These are phyloP conservation scores for Quillaja saponaria DNA, from an alignment of 306 rosid genomes.

Conservation along the genomic window DNA sequence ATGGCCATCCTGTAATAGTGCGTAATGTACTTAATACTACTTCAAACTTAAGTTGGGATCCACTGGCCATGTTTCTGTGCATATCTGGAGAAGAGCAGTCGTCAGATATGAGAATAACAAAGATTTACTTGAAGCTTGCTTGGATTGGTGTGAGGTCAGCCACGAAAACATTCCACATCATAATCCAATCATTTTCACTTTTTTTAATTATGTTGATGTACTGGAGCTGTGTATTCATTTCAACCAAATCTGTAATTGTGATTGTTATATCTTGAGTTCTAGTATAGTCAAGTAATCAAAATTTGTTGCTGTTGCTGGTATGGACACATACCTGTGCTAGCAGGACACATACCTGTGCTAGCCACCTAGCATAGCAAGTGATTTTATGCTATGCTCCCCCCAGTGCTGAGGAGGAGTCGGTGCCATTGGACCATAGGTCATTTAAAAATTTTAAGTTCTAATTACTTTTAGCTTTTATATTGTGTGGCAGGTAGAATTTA, in stretches of 20 bases:
- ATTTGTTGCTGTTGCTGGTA: conserved; percentile 17
- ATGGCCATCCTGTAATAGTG: conserved; percentile 90
- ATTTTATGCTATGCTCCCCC: no score
- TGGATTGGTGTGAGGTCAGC: conserved; percentile 99
- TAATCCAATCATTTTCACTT: conserved; percentile 7
- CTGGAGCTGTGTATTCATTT: conserved; percentile 11
- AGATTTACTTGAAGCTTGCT: conserved; percentile 65
- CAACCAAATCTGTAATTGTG: conserved; percentile 9
- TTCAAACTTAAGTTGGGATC: conserved; percentile 81
- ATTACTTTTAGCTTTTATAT: conserved; percentile 12
- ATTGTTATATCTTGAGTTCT: neutral
- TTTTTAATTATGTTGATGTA: conserved; percentile 7
- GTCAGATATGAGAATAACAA: conserved; percentile 64
- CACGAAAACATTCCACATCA: conserved; percentile 12
- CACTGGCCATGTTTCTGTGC: conserved; percentile 71
- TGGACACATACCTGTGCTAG: neutral
- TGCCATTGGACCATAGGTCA: conserved; percentile 9
- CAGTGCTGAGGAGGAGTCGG: conserved; percentile 1
- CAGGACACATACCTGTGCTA: neutral
- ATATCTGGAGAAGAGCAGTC: conserved; percentile 80
- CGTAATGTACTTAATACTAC: conserved; percentile 57
- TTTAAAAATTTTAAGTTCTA: conserved; percentile 14
- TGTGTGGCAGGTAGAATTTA: conserved; percentile 83
- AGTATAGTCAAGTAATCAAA: neutral
- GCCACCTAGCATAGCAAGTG: no score